A percentile compares a stretch with the other conserved stretches of the same genome.
Evolutionary conservation across 176 grass and related monocot species (phyloP).

Genomic region (Oryza meyeriana): DNA sequence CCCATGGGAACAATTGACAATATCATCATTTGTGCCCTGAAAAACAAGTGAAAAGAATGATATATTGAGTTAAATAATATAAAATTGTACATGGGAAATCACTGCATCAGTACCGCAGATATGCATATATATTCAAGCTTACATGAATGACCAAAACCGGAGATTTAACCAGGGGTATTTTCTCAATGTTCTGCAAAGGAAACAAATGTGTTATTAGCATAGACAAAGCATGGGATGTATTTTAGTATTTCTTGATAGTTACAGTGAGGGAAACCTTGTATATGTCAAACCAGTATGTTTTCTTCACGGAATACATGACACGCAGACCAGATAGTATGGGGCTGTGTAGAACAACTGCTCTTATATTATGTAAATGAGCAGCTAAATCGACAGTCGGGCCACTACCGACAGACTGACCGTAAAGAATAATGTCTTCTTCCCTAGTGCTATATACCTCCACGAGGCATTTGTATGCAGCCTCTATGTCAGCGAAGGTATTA

Average conservation of each 20-base stretch:
- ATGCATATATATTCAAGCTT: constrained; percentile 39
- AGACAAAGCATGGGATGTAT: background rate
- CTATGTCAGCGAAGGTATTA: constrained; percentile 89
- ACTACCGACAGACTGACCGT: constrained; percentile 90
- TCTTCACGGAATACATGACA: constrained; percentile 90
- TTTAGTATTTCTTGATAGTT: constrained; percentile 3
- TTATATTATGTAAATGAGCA: constrained; percentile 41
- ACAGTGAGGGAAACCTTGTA: constrained; percentile 67
- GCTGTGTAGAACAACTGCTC: constrained; percentile 86
- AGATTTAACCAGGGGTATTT: constrained; percentile 75
- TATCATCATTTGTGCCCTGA: constrained; percentile 80
- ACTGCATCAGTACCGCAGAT: background rate
- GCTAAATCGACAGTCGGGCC: constrained; percentile 87
- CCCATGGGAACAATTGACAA: constrained; percentile 74
- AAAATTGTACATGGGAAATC: background rate
- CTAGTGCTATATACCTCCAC: constrained; percentile 63
- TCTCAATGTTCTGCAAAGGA: constrained; percentile 80
- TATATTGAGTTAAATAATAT: background rate
- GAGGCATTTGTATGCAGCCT: constrained; percentile 81
- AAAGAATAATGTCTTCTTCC: constrained; percentile 82
- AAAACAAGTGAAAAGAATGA: constrained; percentile 5
- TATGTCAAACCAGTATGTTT: constrained; percentile 94
- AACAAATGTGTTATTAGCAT: constrained; percentile 30
- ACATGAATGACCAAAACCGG: constrained; percentile 89
- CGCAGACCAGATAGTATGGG: constrained; percentile 85